A percentile compares a stretch with the other conserved stretches of the same genome.
phyloP scores from a whole-genome alignment of 169 alveolate genomes.

The Cryptosporidium ubiquitum region DNA sequence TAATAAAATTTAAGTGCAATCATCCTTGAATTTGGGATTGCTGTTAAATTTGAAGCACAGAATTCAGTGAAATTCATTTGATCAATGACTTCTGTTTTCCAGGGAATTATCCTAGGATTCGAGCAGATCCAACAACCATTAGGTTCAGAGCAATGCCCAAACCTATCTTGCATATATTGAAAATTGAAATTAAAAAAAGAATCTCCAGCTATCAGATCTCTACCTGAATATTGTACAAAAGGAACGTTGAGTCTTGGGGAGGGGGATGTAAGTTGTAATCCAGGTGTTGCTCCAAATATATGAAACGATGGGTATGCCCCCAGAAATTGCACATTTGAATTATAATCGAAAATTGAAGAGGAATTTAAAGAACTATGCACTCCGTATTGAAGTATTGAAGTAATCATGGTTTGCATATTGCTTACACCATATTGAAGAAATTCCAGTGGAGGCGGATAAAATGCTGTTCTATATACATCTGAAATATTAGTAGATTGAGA shows the following conservation, averaged over 20 bases:
- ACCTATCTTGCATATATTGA: constrained; percentile 73
- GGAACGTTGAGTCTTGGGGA: constrained; percentile 58
- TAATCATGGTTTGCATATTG: constrained; percentile 47
- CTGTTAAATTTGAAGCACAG: constrained; percentile 58
- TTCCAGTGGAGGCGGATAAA: constrained; percentile 70
- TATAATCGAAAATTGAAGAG: neutral
- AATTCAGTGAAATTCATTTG: constrained; percentile 71
- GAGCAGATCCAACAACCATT: constrained; percentile 73
- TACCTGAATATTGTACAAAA: constrained; percentile 58
- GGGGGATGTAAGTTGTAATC: constrained; percentile 66
- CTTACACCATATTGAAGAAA: constrained; percentile 54
- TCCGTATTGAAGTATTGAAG: constrained; percentile 61
- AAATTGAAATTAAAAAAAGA: constrained; percentile 66
- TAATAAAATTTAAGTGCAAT: constrained; percentile 26
- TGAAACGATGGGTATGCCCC: constrained; percentile 63
- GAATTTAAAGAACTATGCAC: constrained; percentile 4
- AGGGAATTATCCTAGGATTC: constrained; percentile 64
- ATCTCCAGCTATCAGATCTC: constrained; percentile 62
- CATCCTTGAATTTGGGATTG: constrained; percentile 39
- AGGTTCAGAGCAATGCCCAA: constrained; percentile 67
- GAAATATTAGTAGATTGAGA: constrained; percentile 24
- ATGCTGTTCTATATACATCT: constrained; percentile 58
- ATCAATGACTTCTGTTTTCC: constrained; percentile 56
- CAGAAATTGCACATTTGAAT: constrained; percentile 19
- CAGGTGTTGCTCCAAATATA: constrained; percentile 46